Percentiles rank a stretch among this genome's conserved stretches.
Evolutionary conservation across 1,139 yeast species (phyloP).

Genomic region (Nakaseomyces kungkrabaensis): DNA sequence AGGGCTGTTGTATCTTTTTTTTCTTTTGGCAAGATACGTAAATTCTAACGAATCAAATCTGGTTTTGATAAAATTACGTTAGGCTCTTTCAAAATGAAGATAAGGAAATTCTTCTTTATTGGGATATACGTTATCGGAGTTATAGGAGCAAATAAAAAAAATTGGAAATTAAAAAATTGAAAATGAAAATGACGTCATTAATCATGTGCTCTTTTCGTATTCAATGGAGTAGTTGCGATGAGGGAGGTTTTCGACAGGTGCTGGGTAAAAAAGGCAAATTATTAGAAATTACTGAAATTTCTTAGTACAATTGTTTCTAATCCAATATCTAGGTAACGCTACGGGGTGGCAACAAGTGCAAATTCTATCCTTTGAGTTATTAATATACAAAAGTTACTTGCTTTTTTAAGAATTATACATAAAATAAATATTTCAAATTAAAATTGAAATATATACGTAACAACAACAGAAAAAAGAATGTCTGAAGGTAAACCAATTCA

Average conservation of each 20-base stretch:
- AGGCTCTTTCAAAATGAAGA: background rate
- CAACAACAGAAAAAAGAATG: background rate
- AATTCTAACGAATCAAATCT: background rate
- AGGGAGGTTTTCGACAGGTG: too few species aligned
- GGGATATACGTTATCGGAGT: background rate
- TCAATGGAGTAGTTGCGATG: background rate
- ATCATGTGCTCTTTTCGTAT: background rate
- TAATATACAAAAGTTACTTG: too few species aligned
- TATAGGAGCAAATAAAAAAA: background rate
- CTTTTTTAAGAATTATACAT: too few species aligned
- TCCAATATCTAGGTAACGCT: too few species aligned
- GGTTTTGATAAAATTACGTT: background rate
- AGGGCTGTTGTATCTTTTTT: too few species aligned
- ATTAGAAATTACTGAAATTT: too few species aligned
- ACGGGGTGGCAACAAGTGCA: too few species aligned
- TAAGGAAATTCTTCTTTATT: background rate
- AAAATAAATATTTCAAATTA: too few species aligned
- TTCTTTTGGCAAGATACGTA: too few species aligned
- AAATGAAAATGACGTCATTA: background rate
- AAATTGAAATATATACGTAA: background rate
- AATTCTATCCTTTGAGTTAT: too few species aligned
- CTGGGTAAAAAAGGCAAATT: too few species aligned
- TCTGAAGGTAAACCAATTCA: slow-evolving; percentile 54
- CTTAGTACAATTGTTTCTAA: too few species aligned
- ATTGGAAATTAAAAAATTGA: background rate